phyloP scores from a whole-genome alignment of 768 basidiomycete species.

The Leccinellum rugosiceps region DNA sequence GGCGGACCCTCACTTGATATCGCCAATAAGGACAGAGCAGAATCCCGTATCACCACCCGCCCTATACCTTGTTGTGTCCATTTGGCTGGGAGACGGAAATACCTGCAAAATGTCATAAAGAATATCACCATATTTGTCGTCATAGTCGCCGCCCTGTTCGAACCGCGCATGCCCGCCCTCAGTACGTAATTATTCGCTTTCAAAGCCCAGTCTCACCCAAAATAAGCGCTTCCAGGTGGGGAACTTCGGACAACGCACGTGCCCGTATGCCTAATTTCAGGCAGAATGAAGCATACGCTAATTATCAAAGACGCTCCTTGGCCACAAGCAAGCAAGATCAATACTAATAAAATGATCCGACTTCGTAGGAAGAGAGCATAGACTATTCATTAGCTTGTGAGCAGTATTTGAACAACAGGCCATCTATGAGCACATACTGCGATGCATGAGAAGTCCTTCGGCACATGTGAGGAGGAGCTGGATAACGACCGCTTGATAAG shows the following conservation, averaged over 20 bases:
- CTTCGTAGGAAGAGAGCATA: slow-evolving; percentile 14
- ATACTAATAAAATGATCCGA: slow-evolving; percentile 6
- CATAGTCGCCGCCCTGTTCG: slow-evolving; percentile 15
- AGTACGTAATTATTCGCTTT: background rate
- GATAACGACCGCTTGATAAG: slow-evolving; percentile 11
- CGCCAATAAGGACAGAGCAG: slow-evolving; percentile 1
- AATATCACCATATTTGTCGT: slow-evolving; percentile 9
- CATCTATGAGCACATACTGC: slow-evolving; percentile 8
- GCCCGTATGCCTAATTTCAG: background rate
- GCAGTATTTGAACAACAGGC: background rate
- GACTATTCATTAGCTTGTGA: slow-evolving; percentile 9
- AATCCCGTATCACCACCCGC: slow-evolving; percentile 17
- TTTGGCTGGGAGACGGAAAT: slow-evolving; percentile 6
- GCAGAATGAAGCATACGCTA: background rate
- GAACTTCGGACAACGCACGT: background rate
- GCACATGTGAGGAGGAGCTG: slow-evolving; percentile 15
- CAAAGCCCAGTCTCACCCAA: background rate
- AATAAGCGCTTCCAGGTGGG: background rate
- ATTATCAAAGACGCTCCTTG: background rate
- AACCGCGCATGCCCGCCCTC: background rate
- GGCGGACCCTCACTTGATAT: slow-evolving; percentile 12
- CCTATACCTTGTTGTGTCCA: slow-evolving; percentile 6
- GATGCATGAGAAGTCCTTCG: slow-evolving; percentile 15
- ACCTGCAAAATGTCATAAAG: slow-evolving; percentile 21
- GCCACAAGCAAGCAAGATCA: background rate